These are phyloP conservation scores for Staphylotrichum longicolle DNA, from an alignment of 495 filamentous ascomycete species.

Conservation along the genomic window DNA sequence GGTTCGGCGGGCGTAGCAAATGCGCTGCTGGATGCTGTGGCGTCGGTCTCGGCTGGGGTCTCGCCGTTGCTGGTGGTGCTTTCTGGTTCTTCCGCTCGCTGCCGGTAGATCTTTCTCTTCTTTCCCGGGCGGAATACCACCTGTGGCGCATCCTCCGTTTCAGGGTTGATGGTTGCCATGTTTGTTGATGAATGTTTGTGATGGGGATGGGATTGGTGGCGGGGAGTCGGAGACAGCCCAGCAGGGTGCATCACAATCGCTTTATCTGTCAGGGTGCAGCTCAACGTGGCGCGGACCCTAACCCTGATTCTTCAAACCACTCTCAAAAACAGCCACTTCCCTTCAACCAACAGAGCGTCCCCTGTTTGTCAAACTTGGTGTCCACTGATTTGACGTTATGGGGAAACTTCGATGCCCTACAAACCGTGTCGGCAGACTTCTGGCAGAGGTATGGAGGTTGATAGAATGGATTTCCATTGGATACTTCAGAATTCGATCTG, in stretches of 20 bases:
- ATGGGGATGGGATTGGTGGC: slow-evolving; percentile 1
- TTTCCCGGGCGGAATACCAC: slow-evolving; percentile 66
- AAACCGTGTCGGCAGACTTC: too few species aligned
- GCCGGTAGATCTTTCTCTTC: slow-evolving; percentile 71
- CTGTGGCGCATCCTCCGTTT: slow-evolving; percentile 26
- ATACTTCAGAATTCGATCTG: too few species aligned
- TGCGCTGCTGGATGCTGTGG: slow-evolving; percentile 15
- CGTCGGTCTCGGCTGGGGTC: slow-evolving; percentile 18
- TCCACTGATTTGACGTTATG: neutral
- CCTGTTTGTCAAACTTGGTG: too few species aligned
- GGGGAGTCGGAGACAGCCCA: slow-evolving; percentile 5
- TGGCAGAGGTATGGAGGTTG: too few species aligned
- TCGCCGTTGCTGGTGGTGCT: slow-evolving; percentile 25
- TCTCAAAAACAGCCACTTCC: too few species aligned
- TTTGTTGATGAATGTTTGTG: slow-evolving; percentile 5
- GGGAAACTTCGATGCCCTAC: neutral
- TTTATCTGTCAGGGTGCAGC: neutral
- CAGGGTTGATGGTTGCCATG: slow-evolving; percentile 21
- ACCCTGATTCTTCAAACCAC: too few species aligned
- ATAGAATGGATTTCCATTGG: too few species aligned
- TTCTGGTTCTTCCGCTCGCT: slow-evolving; percentile 47
- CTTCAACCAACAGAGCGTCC: too few species aligned
- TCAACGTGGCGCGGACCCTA: too few species aligned
- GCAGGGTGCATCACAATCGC: neutral
- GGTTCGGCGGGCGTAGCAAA: slow-evolving; percentile 25